Evolutionary conservation across 257 asterid genomes (phyloP), one percentile per base, ranked within the genome.

Genomic region (Forsythia suspensa): DNA sequence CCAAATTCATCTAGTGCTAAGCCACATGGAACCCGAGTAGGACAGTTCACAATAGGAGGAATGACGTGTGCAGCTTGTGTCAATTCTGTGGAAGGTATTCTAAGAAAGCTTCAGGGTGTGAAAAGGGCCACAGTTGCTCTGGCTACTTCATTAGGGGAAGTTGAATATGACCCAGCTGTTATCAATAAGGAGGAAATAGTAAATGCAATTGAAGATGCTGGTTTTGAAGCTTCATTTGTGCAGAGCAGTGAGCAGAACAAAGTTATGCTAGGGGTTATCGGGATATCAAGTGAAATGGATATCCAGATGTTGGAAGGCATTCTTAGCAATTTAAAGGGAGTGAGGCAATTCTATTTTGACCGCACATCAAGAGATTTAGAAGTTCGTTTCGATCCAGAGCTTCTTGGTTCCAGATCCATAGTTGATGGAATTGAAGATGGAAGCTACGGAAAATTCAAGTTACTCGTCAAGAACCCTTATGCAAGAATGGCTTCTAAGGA

Each of bases 11-110:
- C 95, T 80, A 75, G 77, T 75, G 78, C 79, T 48, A 88, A 86
- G 79, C 82, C 85, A 70, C 84, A 81, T 38, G 88, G 89, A 80
- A 85, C 87, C 21, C 84, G 91, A 57, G 80, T 89, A 74, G 99
- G 99, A 46, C 99, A 96, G 90, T 96, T 96, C 85, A 87, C 87
- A 16, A 96, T 96, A 59, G 99, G 97, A 80, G 99, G 99, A 78
- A 92, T 96, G 99, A 96, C 97, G 52, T 96, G 99, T 86, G 97
- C 98, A 39, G 98, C 97, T 74, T 96, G 99, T 82, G 99, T 94
- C 43, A 94, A 91, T 85, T 94, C 99, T 55, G 97, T 96, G 21
- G 99, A 96, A 84, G 96, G 97, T 81, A 92, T 94, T 75, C 83
- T 94, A 57, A 87, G 85, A 77, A 79, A 84, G 74, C 89, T 92